Conservation (phyloP, 441 rosid species). For the Erodium chrysanthum region DNA sequence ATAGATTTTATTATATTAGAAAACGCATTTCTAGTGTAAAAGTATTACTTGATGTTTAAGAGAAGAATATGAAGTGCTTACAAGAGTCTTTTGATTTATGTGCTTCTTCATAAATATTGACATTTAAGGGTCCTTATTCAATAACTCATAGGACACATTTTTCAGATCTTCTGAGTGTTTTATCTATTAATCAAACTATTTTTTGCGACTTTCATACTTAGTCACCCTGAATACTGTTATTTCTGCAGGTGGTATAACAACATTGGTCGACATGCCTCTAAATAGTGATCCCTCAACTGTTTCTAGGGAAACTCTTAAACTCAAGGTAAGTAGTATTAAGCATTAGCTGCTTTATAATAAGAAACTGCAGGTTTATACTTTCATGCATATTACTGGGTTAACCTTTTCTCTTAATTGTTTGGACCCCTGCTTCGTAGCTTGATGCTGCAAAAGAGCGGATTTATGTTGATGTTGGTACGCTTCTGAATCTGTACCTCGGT, state of each 20-base stretch:
- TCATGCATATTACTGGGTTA: neutral
- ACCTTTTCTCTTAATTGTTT: conserved; percentile 14
- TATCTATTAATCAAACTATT: too few relatives aligned
- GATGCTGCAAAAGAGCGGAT: conserved; percentile 68
- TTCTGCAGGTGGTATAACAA: conserved; percentile 74
- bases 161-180: too few relatives aligned
- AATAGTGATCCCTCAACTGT: conserved; percentile 72
- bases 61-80: neutral
- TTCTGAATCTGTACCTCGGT: conserved; percentile 19
- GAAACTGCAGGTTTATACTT: neutral
- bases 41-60: neutral
- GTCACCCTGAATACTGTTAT: conserved; percentile 3
- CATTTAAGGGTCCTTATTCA: neutral
- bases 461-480: conserved; percentile 76
- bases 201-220: too few relatives aligned
- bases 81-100: neutral
- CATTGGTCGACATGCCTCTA: conserved; percentile 86
- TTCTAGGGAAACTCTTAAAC: conserved; percentile 63
- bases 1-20: neutral
- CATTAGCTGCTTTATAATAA: neutral
- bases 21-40: neutral
- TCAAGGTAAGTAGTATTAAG: conserved; percentile 41
- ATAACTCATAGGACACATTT: neutral
- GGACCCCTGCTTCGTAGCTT: conserved; percentile 29
- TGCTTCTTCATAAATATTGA: neutral